Conservation (phyloP, 495 filamentous ascomycete species). For the Neurospora sp. region DNA sequence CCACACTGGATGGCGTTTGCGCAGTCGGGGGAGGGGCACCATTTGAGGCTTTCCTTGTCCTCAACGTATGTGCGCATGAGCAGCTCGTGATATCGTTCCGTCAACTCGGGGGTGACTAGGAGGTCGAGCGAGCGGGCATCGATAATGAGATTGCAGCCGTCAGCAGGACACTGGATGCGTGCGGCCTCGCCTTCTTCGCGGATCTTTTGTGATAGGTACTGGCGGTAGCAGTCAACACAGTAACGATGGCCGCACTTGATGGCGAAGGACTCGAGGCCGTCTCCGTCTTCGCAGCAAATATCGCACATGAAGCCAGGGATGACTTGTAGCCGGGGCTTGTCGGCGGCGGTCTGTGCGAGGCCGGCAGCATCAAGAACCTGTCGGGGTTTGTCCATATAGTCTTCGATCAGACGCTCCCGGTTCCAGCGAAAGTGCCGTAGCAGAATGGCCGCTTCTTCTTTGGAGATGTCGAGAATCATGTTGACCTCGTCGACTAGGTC, state of each 20-base stretch:
- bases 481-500: conserved; percentile 80
- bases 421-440: conserved; percentile 88
- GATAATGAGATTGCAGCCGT: conserved; percentile 80
- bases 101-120: conserved; percentile 64
- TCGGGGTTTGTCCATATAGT: conserved; percentile 79
- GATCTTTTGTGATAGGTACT: conserved; percentile 87
- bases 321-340: conserved; percentile 54
- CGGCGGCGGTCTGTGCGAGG: conserved; percentile 54
- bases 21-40: conserved; percentile 96
- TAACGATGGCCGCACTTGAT: conserved; percentile 97
- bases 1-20: conserved; percentile 81
- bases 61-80: conserved; percentile 94
- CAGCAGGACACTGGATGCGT: conserved; percentile 84
- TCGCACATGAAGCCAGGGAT: conserved; percentile 78
- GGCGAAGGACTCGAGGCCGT: conserved; percentile 74
- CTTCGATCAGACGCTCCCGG: conserved; percentile 85
- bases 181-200: conserved; percentile 90
- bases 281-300: conserved; percentile 89
- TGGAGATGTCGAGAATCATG: conserved; percentile 72
- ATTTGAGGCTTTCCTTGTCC: conserved; percentile 87
- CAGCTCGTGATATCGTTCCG: conserved; percentile 69
- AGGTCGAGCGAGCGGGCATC: conserved; percentile 81
- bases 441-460: conserved; percentile 81
- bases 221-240: conserved; percentile 84
- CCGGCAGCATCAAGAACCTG: conserved; percentile 79